Evolutionary conservation across 1,284 basidiomycete species (phyloP).

Genomic region (Trametes pubescens): DNA sequence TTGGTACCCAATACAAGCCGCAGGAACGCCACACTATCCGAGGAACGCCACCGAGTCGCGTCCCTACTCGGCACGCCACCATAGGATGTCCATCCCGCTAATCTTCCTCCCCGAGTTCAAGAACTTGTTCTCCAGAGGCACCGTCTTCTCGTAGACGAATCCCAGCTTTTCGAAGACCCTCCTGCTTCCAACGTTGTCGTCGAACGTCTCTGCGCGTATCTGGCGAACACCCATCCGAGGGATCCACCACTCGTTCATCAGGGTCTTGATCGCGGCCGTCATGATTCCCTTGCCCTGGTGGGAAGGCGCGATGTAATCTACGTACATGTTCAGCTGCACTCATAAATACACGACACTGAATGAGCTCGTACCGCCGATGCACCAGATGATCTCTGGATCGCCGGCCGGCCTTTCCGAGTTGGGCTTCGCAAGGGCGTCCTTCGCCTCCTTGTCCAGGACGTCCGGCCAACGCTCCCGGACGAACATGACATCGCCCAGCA

Average conservation of each 20-base stretch:
- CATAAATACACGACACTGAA: not conserved
- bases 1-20: not conserved
- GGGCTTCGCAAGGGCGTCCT: slow-evolving; percentile 44
- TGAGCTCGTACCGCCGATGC: slow-evolving; percentile 55
- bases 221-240: slow-evolving; percentile 62
- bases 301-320: slow-evolving; percentile 62
- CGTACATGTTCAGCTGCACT: slow-evolving; percentile 1
- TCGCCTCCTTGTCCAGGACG: slow-evolving; percentile 43
- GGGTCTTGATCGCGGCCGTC: slow-evolving; percentile 59
- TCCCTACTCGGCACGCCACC: slow-evolving; percentile 34
- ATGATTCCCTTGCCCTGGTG: slow-evolving; percentile 75
- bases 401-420: slow-evolving; percentile 50
- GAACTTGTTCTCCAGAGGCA: slow-evolving; percentile 48
- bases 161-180: slow-evolving; percentile 72
- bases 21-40: slow-evolving; percentile 3
- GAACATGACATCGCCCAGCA: slow-evolving; percentile 54
- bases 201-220: slow-evolving; percentile 54
- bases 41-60: not conserved
- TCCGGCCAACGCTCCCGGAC: slow-evolving; percentile 46
- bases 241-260: slow-evolving; percentile 64
- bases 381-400: slow-evolving; percentile 60
- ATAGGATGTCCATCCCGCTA: slow-evolving; percentile 39
- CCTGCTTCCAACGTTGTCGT: slow-evolving; percentile 62
- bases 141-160: slow-evolving; percentile 53
- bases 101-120: slow-evolving; percentile 32